Evolutionary conservation across 1,284 basidiomycete genomes (phyloP).

Genomic region (Polyporus tsugae): DNA sequence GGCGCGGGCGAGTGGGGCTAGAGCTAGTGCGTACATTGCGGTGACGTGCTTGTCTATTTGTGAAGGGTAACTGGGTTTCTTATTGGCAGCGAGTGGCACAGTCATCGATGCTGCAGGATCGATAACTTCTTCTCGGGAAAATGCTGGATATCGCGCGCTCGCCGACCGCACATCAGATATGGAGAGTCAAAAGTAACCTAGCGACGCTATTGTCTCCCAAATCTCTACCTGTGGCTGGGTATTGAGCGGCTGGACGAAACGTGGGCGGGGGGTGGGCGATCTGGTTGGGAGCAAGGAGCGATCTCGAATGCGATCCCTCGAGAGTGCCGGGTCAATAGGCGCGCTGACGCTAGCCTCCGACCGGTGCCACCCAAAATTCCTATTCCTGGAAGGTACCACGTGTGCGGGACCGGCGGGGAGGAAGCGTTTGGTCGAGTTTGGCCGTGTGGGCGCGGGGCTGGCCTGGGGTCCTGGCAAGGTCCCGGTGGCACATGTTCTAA

Average conservation of each 20-base stretch:
- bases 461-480: background rate
- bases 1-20: background rate
- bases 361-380: conserved; percentile 6
- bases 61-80: background rate
- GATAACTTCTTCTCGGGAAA: background rate
- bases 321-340: background rate
- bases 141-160: background rate
- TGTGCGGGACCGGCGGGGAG: conserved; percentile 9
- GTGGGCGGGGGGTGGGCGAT: conserved; percentile 8
- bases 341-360: conserved; percentile 7
- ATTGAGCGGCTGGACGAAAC: conserved; percentile 15
- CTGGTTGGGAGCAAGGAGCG: background rate
- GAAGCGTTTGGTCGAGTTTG: conserved; percentile 19
- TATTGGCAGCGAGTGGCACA: background rate
- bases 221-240: background rate
- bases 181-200: conserved; percentile 1
- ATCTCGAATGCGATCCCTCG: conserved; percentile 1
- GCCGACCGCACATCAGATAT: too few relatives aligned
- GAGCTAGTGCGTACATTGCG: background rate
- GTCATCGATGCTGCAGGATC: conserved; percentile 3
- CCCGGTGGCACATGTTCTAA: conserved; percentile 6
- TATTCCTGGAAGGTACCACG: conserved; percentile 4
- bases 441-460: conserved; percentile 13
- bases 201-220: background rate
- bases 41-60: background rate